Evolutionary conservation across 805 yeast genomes (phyloP).

Genomic region (Scheffersomyces coipomensis): DNA sequence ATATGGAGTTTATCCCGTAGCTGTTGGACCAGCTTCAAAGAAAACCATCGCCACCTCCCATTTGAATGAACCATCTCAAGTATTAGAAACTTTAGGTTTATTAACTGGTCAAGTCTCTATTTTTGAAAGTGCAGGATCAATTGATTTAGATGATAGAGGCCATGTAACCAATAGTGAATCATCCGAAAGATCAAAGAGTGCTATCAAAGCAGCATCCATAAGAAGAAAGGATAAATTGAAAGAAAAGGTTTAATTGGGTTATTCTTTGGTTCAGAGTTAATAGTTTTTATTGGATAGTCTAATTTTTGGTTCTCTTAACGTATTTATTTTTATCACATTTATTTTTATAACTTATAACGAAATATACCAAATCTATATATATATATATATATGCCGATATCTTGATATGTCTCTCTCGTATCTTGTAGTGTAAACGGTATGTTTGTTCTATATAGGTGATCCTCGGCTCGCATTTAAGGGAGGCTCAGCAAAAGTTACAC

Average conservation of each 20-base stretch:
- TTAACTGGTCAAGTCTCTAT: conserved; percentile 76
- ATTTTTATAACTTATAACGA: too few relatives aligned
- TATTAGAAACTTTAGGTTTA: conserved; percentile 78
- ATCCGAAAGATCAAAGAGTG: conserved; percentile 38
- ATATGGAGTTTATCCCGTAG: conserved; percentile 76
- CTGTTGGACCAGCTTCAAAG: conserved; percentile 91
- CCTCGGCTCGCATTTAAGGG: too few relatives aligned
- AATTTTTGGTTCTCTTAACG: too few relatives aligned
- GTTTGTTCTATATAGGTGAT: too few relatives aligned
- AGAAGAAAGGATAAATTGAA: conserved; percentile 5
- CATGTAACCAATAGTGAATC: conserved; percentile 53
- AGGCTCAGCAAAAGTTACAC: too few relatives aligned
- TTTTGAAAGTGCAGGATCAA: conserved; percentile 76
- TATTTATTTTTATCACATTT: too few relatives aligned
- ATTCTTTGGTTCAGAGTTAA: too few relatives aligned
- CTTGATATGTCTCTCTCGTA: too few relatives aligned
- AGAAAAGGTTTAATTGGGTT: not conserved
- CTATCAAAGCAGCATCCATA: conserved; percentile 29
- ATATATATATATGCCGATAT: too few relatives aligned
- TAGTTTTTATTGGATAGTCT: too few relatives aligned
- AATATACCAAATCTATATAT: too few relatives aligned
- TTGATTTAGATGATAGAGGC: conserved; percentile 75
- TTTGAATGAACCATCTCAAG: conserved; percentile 79
- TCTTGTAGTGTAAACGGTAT: too few relatives aligned
- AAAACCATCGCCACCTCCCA: conserved; percentile 84